These are phyloP conservation scores for Dictyostelium capitatum DNA, from an alignment of 78 protist species.

Conservation along the genomic window DNA sequence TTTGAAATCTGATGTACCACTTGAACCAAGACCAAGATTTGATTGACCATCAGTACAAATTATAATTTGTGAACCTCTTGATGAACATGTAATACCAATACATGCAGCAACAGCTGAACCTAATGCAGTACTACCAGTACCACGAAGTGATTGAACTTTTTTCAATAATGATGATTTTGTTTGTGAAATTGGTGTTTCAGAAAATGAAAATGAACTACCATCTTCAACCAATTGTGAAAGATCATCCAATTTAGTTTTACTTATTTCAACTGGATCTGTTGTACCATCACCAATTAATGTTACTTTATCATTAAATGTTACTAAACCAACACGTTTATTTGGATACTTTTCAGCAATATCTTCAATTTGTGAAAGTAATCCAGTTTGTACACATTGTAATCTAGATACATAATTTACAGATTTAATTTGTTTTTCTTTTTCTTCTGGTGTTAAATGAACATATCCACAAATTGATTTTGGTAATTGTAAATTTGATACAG, in stretches of 20 bases:
- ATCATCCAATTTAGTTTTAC: not conserved
- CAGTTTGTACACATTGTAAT: constrained; percentile 83
- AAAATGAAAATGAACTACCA: not conserved
- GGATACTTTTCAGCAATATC: constrained; percentile 35
- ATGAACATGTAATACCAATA: constrained; percentile 69
- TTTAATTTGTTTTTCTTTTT: not conserved
- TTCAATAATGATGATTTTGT: constrained; percentile 6
- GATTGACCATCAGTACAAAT: constrained; percentile 90
- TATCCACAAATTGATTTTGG: not conserved
- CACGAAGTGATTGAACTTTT: constrained; percentile 47
- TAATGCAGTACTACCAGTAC: constrained; percentile 88
- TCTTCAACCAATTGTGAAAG: constrained; percentile 32
- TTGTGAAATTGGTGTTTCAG: constrained; percentile 23
- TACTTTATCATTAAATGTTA: constrained; percentile 81
- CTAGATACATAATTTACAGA: constrained; percentile 61
- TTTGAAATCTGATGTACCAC: not conserved
- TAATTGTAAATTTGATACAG: constrained; percentile 16
- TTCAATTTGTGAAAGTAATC: constrained; percentile 80
- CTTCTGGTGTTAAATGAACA: not conserved
- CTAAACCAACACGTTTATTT: constrained; percentile 74
- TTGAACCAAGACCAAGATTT: constrained; percentile 87
- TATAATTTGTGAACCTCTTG: constrained; percentile 73
- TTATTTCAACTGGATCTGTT: not conserved
- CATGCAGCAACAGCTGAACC: constrained; percentile 87
- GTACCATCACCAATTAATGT: constrained; percentile 82